Evolutionary conservation across 108 stramenopile genomes (phyloP).

Genomic region (Pinguiococcus pyrenoidosus): DNA sequence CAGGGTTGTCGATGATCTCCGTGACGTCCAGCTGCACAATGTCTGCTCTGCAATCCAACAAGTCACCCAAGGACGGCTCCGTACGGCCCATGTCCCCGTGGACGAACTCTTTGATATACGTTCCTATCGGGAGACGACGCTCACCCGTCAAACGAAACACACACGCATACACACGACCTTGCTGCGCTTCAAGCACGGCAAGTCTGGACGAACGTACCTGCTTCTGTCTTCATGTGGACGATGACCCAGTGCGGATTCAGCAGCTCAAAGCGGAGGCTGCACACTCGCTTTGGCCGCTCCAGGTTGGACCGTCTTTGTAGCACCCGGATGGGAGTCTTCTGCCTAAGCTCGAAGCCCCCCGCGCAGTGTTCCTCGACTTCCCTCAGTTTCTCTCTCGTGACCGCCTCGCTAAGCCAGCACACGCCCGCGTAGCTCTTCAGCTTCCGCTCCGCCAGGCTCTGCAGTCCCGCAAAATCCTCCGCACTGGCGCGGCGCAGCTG

Average conservation of each 20-base stretch:
- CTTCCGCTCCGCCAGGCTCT: constrained; percentile 31
- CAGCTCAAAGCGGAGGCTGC: constrained; percentile 3
- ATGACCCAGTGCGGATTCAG: constrained; percentile 37
- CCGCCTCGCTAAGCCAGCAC: constrained; percentile 18
- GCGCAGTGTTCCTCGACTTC: background rate
- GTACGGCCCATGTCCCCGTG: constrained; percentile 51
- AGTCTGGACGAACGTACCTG: too few species aligned
- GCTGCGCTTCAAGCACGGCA: too few species aligned
- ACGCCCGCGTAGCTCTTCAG: constrained; percentile 37
- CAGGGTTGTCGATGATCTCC: constrained; percentile 1
- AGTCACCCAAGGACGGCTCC: constrained; percentile 22
- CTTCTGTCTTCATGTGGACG: constrained; percentile 27
- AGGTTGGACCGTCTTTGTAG: constrained; percentile 38
- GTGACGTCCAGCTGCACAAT: constrained; percentile 34
- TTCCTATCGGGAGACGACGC: too few species aligned
- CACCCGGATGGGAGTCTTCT: constrained; percentile 46
- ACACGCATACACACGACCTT: too few species aligned
- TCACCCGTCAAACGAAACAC: too few species aligned
- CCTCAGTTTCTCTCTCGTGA: background rate
- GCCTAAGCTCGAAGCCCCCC: constrained; percentile 20
- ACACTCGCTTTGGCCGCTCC: constrained; percentile 12
- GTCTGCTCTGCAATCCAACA: constrained; percentile 28
- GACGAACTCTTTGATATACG: constrained; percentile 53
- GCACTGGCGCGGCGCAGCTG: constrained; percentile 5
- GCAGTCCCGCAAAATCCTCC: constrained; percentile 9